Percentiles rank a stretch among this genome's conserved stretches.
Evolutionary conservation across 345 rosid species (phyloP).

Genomic region (Conringia planisiliqua): DNA sequence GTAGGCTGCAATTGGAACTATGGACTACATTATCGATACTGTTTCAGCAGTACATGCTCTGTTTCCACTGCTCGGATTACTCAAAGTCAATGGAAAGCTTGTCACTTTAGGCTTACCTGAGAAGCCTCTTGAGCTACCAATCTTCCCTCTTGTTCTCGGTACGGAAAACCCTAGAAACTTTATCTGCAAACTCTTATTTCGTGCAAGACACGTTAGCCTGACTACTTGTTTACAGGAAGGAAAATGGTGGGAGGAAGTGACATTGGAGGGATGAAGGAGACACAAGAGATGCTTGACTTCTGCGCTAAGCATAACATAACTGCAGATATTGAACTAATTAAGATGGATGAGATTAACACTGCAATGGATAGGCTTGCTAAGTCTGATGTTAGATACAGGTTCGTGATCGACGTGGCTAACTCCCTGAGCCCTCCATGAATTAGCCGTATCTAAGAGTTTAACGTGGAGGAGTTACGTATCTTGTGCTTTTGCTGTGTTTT

Average conservation of each 20-base stretch:
- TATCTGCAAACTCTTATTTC: neutral
- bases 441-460: neutral
- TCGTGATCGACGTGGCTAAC: conserved; percentile 78
- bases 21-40: conserved; percentile 87
- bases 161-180: neutral
- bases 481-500: neutral
- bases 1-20: conserved; percentile 63
- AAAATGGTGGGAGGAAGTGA: conserved; percentile 83
- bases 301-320: conserved; percentile 73
- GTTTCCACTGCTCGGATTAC: conserved; percentile 57
- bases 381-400: conserved; percentile 85
- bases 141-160: conserved; percentile 70
- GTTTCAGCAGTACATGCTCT: conserved; percentile 77
- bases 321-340: conserved; percentile 76
- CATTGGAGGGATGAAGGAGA: conserved; percentile 75
- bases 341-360: conserved; percentile 61
- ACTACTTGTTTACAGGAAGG: conserved; percentile 38
- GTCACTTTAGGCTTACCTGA: conserved; percentile 68
- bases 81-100: conserved; percentile 71
- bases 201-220: neutral
- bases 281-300: conserved; percentile 85
- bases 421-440: conserved; percentile 39
- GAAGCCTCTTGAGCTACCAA: conserved; percentile 76
- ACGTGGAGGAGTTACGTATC: neutral
- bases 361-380: conserved; percentile 90